A percentile compares a stretch with the other conserved stretches of the same genome.
phyloP scores from a whole-genome alignment of 139 green algal genomes.

The Micractinium sp. region DNA sequence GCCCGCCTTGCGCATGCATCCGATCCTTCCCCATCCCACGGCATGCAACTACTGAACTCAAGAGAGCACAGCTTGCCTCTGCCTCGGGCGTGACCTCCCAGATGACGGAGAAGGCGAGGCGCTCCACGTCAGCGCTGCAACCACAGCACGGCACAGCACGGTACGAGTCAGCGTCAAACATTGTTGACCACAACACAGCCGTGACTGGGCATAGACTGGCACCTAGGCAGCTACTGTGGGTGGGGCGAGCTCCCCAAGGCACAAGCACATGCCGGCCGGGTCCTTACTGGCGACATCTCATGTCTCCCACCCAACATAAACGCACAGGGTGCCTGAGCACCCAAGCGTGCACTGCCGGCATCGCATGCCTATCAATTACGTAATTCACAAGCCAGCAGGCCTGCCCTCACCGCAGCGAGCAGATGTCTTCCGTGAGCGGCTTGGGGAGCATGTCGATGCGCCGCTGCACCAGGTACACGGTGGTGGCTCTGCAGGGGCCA shows the following conservation, averaged over 20 bases:
- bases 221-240: too few species aligned
- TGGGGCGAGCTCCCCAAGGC: too few species aligned
- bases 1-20: too few species aligned
- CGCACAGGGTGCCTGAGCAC: too few species aligned
- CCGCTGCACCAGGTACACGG: constrained; percentile 85
- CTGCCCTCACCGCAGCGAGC: constrained; percentile 58
- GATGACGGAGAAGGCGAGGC: constrained; percentile 91
- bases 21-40: too few species aligned
- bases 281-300: background rate
- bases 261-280: background rate
- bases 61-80: constrained; percentile 43
- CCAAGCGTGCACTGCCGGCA: background rate
- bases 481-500: constrained; percentile 58
- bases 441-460: constrained; percentile 96
- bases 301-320: background rate
- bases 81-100: constrained; percentile 88
- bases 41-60: background rate
- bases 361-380: too few species aligned
- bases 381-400: background rate
- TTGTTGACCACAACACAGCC: too few species aligned
- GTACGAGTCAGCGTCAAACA: too few species aligned
- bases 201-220: too few species aligned
- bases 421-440: constrained; percentile 95
- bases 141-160: background rate
- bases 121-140: constrained; percentile 74